These are phyloP conservation scores for Esteya vermicola DNA, from an alignment of 2,329 filamentous ascomycete genomes.

Conservation along the genomic window DNA sequence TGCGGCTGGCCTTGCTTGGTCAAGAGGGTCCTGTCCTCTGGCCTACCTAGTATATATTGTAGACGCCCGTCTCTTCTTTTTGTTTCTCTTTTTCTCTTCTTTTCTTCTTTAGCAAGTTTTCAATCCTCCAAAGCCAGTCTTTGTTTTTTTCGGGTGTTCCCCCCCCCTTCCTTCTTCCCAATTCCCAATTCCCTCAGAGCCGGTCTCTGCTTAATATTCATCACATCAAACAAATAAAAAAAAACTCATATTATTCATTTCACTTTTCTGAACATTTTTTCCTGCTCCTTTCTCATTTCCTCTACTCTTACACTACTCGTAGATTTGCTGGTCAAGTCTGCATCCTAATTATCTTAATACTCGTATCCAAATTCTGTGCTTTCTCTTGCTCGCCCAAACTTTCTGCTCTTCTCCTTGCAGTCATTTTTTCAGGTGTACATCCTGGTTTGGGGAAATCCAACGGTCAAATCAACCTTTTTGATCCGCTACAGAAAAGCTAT, in stretches of 20 bases:
- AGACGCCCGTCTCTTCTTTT: slow-evolving; percentile 20
- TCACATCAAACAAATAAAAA: slow-evolving; percentile 15
- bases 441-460: not conserved
- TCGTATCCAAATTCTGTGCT: too few relatives aligned
- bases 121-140: slow-evolving; percentile 37
- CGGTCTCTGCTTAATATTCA: slow-evolving; percentile 18
- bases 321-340: slow-evolving; percentile 10
- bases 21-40: slow-evolving; percentile 14
- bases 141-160: slow-evolving; percentile 35
- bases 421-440: not conserved
- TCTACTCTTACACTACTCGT: slow-evolving; percentile 2
- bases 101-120: slow-evolving; percentile 52
- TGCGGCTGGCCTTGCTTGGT: slow-evolving; percentile 6
- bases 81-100: slow-evolving; percentile 21
- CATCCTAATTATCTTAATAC: slow-evolving; percentile 20
- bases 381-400: slow-evolving; percentile 35
- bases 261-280: slow-evolving; percentile 4
- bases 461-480: too few relatives aligned
- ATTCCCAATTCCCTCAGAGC: slow-evolving; percentile 16
- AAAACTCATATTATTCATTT: slow-evolving; percentile 14
- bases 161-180: slow-evolving; percentile 12
- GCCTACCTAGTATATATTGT: slow-evolving; percentile 26
- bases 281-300: not conserved
- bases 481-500: too few relatives aligned
- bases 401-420: too few relatives aligned